Evolutionary conservation across 140 eudicot genomes (phyloP), one percentile per base, ranked within the genome.

Genomic region (Ambrosia hybrid): DNA sequence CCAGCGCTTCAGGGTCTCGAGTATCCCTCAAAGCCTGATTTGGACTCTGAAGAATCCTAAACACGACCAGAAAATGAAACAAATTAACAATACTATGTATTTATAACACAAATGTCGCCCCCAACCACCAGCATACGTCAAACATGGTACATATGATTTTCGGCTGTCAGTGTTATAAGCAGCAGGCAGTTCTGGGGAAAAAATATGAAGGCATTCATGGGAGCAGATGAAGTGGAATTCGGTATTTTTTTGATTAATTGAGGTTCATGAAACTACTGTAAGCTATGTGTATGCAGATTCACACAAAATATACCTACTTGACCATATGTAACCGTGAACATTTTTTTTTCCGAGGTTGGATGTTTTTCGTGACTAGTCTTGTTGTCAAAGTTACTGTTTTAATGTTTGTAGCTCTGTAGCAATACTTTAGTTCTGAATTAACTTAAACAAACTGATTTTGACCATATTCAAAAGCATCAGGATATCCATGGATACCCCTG

Each of bases 1-100:
- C 98, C 96, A 2, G 95, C 91, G 38, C 95, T 92, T 55, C 96
- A 92, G 63, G 98, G 98, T 67, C 89, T 92, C 61, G 98, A 92
- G 65, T 92, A 92, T 73, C 98, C 98, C 15, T 92, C 98, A 74
- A 92, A 89, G 72, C 95, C 96, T 1, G 98, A 92, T 49, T 76
- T 87, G 39, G 96, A 87, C 49, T 76, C 90, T 11, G 89, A 83
- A 84, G 95, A 87, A 72, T 84, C 87, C 79, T 92, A 80, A 68
- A 52, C 56, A 11, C 11, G n/a, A 34, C 55, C 12, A 5, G 38
- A n/a, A 41, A 55, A 65, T 9, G 43, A 74, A 70, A 80, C 45
- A 67, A 58, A 30, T 10, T 26, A 58, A 58, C 65, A 52, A 21
- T 51, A 10, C 65, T 63, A 64, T 12, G 34, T 38, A 51, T 16